phyloP scores from a whole-genome alignment of 495 filamentous ascomycete species.

The Penicillium atrosanguineum region DNA sequence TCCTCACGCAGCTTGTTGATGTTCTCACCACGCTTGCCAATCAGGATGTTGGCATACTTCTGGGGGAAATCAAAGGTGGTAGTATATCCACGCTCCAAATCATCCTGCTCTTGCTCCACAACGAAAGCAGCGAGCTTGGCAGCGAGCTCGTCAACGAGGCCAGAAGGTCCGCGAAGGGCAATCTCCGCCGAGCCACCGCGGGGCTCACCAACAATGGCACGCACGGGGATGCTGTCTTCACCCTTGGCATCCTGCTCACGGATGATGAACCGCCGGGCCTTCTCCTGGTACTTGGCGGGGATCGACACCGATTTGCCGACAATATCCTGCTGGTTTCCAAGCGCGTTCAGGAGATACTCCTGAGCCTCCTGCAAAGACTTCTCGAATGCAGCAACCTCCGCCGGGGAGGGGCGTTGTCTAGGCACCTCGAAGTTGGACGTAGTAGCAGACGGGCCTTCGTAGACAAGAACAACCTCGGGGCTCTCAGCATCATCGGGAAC shows the following conservation, averaged over 20 bases:
- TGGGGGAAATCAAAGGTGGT: slow-evolving; percentile 88
- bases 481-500: slow-evolving; percentile 64
- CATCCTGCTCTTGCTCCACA: slow-evolving; percentile 78
- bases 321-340: slow-evolving; percentile 70
- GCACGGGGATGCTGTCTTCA: slow-evolving; percentile 67
- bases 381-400: slow-evolving; percentile 64
- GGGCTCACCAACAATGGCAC: slow-evolving; percentile 54
- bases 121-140: slow-evolving; percentile 73
- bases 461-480: slow-evolving; percentile 75
- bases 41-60: slow-evolving; percentile 89
- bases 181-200: slow-evolving; percentile 50
- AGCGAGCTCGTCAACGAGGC: slow-evolving; percentile 65
- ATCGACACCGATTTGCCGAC: slow-evolving; percentile 62
- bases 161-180: slow-evolving; percentile 71
- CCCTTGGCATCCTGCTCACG: slow-evolving; percentile 68
- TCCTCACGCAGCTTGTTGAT: slow-evolving; percentile 94
- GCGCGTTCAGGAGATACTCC: slow-evolving; percentile 64
- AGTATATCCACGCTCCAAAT: slow-evolving; percentile 82
- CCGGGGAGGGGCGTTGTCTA: slow-evolving; percentile 53
- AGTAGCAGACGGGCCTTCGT: slow-evolving; percentile 63
- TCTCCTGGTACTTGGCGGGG: slow-evolving; percentile 76
- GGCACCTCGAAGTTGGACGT: slow-evolving; percentile 66
- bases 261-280: slow-evolving; percentile 72
- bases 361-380: slow-evolving; percentile 69
- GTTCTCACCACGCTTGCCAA: slow-evolving; percentile 88